These are phyloP conservation scores for Globisporangium solare DNA, from an alignment of 352 stramenopile genomes.

Conservation along the genomic window DNA sequence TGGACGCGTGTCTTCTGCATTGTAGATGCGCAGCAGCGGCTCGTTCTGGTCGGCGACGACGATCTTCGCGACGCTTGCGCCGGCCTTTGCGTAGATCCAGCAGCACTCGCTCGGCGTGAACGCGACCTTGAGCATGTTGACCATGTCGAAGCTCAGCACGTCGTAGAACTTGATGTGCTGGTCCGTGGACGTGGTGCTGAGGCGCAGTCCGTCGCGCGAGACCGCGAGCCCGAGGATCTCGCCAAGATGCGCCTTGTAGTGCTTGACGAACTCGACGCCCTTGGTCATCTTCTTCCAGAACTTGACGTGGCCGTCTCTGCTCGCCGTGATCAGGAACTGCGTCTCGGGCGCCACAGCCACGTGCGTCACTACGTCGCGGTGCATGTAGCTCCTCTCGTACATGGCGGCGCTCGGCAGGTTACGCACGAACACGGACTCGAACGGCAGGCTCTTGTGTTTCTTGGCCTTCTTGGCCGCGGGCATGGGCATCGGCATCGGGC, in stretches of 20 bases:
- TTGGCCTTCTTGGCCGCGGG: constrained; percentile 29
- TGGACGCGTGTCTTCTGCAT: constrained; percentile 48
- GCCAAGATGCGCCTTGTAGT: constrained; percentile 96
- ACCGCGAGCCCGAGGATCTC: constrained; percentile 84
- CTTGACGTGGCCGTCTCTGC: constrained; percentile 96
- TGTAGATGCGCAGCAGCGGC: constrained; percentile 84
- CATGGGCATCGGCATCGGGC: constrained; percentile 57
- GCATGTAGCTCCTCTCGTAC: constrained; percentile 98
- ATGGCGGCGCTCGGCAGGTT: constrained; percentile 87
- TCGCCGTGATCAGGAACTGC: constrained; percentile 96
- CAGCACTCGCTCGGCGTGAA: constrained; percentile 68
- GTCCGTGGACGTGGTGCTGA: constrained; percentile 88
- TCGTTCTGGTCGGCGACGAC: constrained; percentile 67
- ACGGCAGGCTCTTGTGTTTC: constrained; percentile 41
- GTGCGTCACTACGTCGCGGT: constrained; percentile 94
- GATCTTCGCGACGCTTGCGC: constrained; percentile 56
- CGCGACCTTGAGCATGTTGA: constrained; percentile 91
- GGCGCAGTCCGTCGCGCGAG: constrained; percentile 74
- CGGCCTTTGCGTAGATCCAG: constrained; percentile 59
- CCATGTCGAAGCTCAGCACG: constrained; percentile 97
- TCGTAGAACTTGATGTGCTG: constrained; percentile 99
- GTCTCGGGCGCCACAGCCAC: constrained; percentile 86
- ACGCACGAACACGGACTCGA: constrained; percentile 70
- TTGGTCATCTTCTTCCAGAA: constrained; percentile 99
- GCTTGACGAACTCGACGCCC: constrained; percentile 99